phyloP scores from a whole-genome alignment of 2,329 filamentous ascomycete genomes.

The Beauveria sp. region DNA sequence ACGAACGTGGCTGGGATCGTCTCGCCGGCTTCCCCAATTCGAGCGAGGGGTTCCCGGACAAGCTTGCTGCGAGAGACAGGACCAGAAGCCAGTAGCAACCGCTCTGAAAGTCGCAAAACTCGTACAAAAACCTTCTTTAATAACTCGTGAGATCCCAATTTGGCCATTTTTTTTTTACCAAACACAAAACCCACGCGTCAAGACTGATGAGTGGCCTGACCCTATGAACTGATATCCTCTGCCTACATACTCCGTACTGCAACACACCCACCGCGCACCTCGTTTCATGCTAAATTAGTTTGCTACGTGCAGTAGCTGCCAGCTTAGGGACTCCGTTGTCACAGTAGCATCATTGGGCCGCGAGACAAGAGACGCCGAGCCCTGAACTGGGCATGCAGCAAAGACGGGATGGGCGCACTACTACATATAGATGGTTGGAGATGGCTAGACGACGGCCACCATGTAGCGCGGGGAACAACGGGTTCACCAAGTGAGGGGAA shows the following conservation, averaged over 20 bases:
- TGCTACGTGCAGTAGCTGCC: no score
- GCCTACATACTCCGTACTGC: no score
- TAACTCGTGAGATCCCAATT: no score
- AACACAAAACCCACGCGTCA: no score
- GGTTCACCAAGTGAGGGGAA: slow-evolving; percentile 7
- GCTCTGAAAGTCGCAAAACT: background rate
- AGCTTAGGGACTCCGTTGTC: no score
- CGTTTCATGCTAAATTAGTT: no score
- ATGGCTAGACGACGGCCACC: background rate
- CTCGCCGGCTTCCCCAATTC: background rate
- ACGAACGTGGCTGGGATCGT: slow-evolving; percentile 6
- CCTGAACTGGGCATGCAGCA: background rate
- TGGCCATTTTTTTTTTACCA: no score
- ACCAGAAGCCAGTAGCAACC: background rate
- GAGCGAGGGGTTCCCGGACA: background rate
- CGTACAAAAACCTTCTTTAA: background rate
- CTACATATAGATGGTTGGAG: background rate
- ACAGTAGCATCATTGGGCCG: slow-evolving; percentile 1
- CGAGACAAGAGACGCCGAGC: slow-evolving; percentile 2
- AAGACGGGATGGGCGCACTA: background rate
- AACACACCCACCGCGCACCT: no score
- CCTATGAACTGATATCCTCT: no score
- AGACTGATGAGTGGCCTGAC: no score
- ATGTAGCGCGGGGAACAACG: slow-evolving; percentile 7
- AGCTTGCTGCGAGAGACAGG: background rate